phyloP scores from a whole-genome alignment of 768 basidiomycete species.

The Lyophyllum decastes region DNA sequence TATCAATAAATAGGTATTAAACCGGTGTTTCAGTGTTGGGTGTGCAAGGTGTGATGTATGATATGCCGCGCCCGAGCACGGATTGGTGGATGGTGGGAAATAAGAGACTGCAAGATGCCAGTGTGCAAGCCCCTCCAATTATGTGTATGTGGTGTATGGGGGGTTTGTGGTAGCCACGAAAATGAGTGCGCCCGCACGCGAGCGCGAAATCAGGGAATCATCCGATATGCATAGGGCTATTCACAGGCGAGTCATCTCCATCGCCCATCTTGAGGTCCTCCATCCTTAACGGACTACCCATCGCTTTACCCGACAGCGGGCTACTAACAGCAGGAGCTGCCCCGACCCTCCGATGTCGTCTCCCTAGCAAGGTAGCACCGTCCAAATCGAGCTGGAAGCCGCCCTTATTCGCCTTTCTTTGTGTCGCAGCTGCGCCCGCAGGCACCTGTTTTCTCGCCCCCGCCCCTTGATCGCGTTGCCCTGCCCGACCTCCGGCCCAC shows the following conservation, averaged over 20 bases:
- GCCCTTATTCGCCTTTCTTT: conserved; percentile 12
- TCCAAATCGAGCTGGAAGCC: conserved; percentile 87
- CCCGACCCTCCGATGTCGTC: conserved; percentile 50
- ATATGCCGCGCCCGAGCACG: not conserved
- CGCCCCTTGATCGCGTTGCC: conserved; percentile 31
- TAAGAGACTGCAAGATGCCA: not conserved
- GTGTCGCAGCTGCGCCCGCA: conserved; percentile 1
- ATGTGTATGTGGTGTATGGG: not conserved
- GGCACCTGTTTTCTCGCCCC: conserved; percentile 16
- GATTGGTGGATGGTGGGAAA: not conserved
- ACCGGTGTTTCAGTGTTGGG: not conserved
- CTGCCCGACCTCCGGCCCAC: conserved; percentile 36
- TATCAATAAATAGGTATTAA: conserved; percentile 13
- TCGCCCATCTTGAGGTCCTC: conserved; percentile 23
- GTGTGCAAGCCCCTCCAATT: not conserved
- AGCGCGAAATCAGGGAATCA: not conserved
- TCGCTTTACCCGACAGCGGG: conserved; percentile 33
- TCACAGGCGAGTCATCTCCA: conserved; percentile 16
- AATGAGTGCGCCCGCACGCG: not conserved
- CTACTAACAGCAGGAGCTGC: conserved; percentile 28
- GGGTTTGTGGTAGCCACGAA: not conserved
- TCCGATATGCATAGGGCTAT: conserved; percentile 24
- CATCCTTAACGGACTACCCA: conserved; percentile 27
- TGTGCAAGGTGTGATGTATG: not conserved
- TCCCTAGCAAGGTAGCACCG: conserved; percentile 82